Evolutionary conservation across 78 protist species (phyloP), one percentile per base, ranked within the genome.

Genomic region (Tieghemostelium lacteum): DNA sequence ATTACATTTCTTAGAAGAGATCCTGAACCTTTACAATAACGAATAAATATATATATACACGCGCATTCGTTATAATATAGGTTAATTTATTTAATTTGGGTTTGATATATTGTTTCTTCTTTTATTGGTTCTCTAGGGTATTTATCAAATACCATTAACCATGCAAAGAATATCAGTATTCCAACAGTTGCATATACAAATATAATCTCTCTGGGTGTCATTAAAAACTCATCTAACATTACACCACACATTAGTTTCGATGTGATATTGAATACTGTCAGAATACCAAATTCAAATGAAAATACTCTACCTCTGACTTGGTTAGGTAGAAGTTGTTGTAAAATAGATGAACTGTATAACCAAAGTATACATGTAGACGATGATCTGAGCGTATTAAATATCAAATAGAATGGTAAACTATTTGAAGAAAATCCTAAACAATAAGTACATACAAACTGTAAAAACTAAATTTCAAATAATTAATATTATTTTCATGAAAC

Each of bases 281-380:
- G 20, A 4, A 67, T 20, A 37, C 66, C 75, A 39, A 65, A 80
- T 55, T 80, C 88, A 17, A 57, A 36, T 37, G 70, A 24, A 54
- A 80, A 80, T 22, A 80, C 88, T 80, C 88, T 64, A 19, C 88
- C 88, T 57, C 88, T 66, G 19, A 80, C 70, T n/a, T 80, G 52
- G 39, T 67, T 14, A 7, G 88, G 88, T 29, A 80, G 29, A 20
- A 52, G 29, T 57, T 80, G 88, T 66, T 80, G 88, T 0, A 80
- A 40, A 10, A 80, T 66, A 8, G 70, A 54, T 6, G 76, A 67
- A 1, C 70, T 54, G 55, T 80, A 80, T 36, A 80, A 33, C 88
- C 88, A 80, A n/a, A 80, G 28, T 17, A 80, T 71, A 67, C 88
- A 80, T 2, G 88, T 80, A 2, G 88, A 64, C 6, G 58, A 16